Percentiles rank a stretch among this genome's conserved stretches.
Conservation (phyloP, 805 yeast genomes). For the Nakazawaea pomicola region DNA sequence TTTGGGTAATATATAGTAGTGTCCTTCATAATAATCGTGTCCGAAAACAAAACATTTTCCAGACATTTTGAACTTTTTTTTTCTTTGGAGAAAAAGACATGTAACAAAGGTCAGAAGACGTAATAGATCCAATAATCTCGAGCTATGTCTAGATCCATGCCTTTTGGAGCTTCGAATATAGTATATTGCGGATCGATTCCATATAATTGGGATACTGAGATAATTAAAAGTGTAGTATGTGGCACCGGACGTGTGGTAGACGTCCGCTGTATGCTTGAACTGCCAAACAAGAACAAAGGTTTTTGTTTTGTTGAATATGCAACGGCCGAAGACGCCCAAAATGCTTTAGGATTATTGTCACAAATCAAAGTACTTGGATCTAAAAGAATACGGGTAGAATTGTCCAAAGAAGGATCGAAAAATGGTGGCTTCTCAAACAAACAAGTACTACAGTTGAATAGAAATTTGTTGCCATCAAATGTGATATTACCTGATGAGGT, state of each 20-base stretch:
- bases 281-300: slow-evolving; percentile 59
- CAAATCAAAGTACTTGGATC: slow-evolving; percentile 41
- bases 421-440: slow-evolving; percentile 25
- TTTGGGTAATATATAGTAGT: slow-evolving; percentile 6
- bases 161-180: slow-evolving; percentile 31
- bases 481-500: slow-evolving; percentile 54
- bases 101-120: too few relatives aligned
- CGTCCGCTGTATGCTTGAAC: slow-evolving; percentile 57
- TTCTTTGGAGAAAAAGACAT: too few relatives aligned
- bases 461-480: slow-evolving; percentile 47
- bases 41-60: too few relatives aligned
- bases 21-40: too few relatives aligned
- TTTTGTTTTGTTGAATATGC: slow-evolving; percentile 60
- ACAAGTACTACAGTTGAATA: slow-evolving; percentile 37
- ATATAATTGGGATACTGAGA: slow-evolving; percentile 64
- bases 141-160: not conserved
- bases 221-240: slow-evolving; percentile 58
- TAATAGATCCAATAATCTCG: not conserved
- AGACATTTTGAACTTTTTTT: slow-evolving; percentile 3
- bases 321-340: slow-evolving; percentile 45
- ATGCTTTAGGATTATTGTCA: slow-evolving; percentile 39
- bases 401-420: slow-evolving; percentile 57
- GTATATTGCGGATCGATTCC: slow-evolving; percentile 63
- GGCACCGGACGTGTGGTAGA: slow-evolving; percentile 71
- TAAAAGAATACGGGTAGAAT: slow-evolving; percentile 49